Evolutionary conservation across 192 early-diverging fungal genomes (phyloP).

Genomic region (Podila epicladia): DNA sequence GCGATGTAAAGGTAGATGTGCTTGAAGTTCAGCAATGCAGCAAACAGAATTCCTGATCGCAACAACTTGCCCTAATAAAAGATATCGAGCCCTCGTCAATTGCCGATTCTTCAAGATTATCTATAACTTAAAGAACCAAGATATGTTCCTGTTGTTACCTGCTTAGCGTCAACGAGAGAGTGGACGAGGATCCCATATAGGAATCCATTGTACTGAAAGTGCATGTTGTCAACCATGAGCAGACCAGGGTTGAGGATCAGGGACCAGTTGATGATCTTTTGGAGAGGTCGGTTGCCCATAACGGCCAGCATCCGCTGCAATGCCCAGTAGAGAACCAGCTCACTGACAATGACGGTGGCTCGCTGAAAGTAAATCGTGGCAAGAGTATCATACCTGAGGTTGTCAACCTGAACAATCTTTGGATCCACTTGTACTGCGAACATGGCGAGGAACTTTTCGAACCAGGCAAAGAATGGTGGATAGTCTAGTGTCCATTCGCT

Average conservation of each 20-base stretch:
- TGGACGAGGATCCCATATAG: slow-evolving; percentile 88
- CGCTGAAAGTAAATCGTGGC: slow-evolving; percentile 89
- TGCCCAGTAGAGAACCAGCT: slow-evolving; percentile 80
- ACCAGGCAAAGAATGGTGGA: slow-evolving; percentile 98
- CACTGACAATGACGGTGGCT: slow-evolving; percentile 80
- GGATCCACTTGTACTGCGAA: slow-evolving; percentile 68
- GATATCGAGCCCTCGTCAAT: background rate
- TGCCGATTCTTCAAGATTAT: too few species aligned
- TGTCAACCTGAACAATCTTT: slow-evolving; percentile 78
- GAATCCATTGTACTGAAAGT: slow-evolving; percentile 98
- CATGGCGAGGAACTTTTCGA: slow-evolving; percentile 81
- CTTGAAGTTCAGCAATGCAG: slow-evolving; percentile 94
- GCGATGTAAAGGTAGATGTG: slow-evolving; percentile 94
- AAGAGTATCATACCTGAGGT: slow-evolving; percentile 69
- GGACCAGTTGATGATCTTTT: slow-evolving; percentile 64
- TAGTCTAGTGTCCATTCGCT: slow-evolving; percentile 97
- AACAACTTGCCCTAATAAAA: slow-evolving; percentile 62
- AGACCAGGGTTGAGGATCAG: slow-evolving; percentile 77
- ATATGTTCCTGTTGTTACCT: slow-evolving; percentile 49
- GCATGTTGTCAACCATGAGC: slow-evolving; percentile 90
- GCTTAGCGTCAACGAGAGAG: slow-evolving; percentile 76
- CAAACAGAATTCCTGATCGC: slow-evolving; percentile 81
- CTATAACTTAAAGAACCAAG: too few species aligned
- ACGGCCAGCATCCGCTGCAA: slow-evolving; percentile 49
- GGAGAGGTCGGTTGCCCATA: slow-evolving; percentile 46